These are phyloP conservation scores for Picochlorum costavermella DNA, from an alignment of 139 green algal genomes.

Conservation along the genomic window DNA sequence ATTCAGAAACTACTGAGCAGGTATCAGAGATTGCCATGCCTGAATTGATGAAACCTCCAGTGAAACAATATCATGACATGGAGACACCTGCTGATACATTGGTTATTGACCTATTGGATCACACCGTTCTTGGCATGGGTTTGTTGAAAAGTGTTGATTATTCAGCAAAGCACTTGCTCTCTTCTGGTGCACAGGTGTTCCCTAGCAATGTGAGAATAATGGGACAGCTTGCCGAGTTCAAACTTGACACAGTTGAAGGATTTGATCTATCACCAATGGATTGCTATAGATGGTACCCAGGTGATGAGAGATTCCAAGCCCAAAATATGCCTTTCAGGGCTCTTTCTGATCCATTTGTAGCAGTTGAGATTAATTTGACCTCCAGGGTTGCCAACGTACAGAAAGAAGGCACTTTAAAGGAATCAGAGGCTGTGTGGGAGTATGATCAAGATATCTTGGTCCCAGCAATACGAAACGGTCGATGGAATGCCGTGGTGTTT, in stretches of 20 bases:
- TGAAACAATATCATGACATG: constrained; percentile 15
- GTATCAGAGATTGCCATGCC: not conserved
- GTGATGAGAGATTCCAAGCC: constrained; percentile 37
- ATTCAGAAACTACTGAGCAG: constrained; percentile 1
- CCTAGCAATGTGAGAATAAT: constrained; percentile 21
- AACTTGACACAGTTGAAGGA: constrained; percentile 30
- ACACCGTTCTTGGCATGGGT: constrained; percentile 42
- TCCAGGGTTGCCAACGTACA: constrained; percentile 7
- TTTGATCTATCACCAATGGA: constrained; percentile 55
- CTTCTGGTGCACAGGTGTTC: constrained; percentile 25
- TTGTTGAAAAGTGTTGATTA: constrained; percentile 42
- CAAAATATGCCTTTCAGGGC: constrained; percentile 16
- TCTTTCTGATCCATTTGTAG: constrained; percentile 42
- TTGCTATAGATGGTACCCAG: constrained; percentile 68
- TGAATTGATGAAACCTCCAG: not conserved
- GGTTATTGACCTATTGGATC: constrained; percentile 52
- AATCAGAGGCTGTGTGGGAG: constrained; percentile 22
- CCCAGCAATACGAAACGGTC: constrained; percentile 11
- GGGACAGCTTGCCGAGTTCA: constrained; percentile 38
- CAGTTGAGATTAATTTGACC: constrained; percentile 47
- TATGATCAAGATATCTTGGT: constrained; percentile 25
- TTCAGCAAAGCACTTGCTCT: constrained; percentile 30
- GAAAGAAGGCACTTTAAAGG: not conserved
- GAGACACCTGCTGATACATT: constrained; percentile 37
- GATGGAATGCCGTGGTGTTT: constrained; percentile 61